Base-by-base conservation (phyloP, 495 filamentous ascomycete genomes). In the Podospora fimiseda region DNA sequence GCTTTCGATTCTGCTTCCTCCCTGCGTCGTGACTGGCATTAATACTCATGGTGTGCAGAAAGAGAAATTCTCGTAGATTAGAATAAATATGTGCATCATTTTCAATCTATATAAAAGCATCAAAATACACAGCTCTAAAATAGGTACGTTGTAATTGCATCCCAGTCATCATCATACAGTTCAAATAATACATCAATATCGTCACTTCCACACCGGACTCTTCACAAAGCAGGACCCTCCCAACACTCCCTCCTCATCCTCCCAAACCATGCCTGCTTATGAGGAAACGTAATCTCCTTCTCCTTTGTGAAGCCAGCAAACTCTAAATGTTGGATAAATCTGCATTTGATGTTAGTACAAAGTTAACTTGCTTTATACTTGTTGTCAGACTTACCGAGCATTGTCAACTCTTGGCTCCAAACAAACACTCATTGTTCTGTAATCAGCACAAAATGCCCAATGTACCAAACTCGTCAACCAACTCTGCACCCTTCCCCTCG, bases 401-500 rank as follows among this genome's bases (percentile, higher is more conserved):
- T 97, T 97, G 70, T 98, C 94, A 11, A 96, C 80, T 69, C 93
- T 80, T 9, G 93, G 94, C 70, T 98, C 93, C 61, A 96, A 63
- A 59, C 88, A 78, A 21, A 97, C 78, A 33, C 79, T 80, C 72
- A 89, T 80, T 11, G 93, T 97, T 57, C 93, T 75, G 53, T 81
- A 74, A 72, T 98, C 93, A 8, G 84, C 75, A 60, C 88, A 67
- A 67, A 87, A 94, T 51, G 83, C 83, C 71, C 85, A 88, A 64
- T 97, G 94, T 49, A 91, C 85, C 64, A 97, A 62, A 33, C 89
- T 84, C 55, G 81, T 89, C 55, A 95, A 68, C 93, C 93, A 98
- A 23, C 81, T 68, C 46, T 75, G 78, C 3, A 95, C 85, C 9
- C 88, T 75, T 0, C 94, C 93, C 36, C 92, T 75, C 50, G 89